A percentile compares a stretch with the other conserved stretches of the same genome.
Evolutionary conservation across 2,329 filamentous ascomycete genomes (phyloP).

Genomic region (Penicillium sp.): DNA sequence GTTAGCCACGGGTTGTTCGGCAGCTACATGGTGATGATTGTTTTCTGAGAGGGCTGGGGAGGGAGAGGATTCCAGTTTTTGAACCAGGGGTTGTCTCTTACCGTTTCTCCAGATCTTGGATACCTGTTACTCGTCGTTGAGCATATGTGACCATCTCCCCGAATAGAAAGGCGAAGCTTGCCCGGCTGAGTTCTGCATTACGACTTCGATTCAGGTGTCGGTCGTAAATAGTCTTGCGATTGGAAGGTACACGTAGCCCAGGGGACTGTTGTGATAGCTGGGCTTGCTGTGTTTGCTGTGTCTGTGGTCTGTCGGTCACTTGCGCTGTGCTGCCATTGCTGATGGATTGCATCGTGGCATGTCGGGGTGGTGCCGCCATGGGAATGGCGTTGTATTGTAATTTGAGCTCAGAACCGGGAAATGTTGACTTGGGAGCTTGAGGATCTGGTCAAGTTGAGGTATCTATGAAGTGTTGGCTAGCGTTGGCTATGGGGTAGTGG

Average conservation of each 20-base stretch:
- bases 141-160: constrained; percentile 96
- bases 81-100: constrained; percentile 43
- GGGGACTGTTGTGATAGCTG: constrained; percentile 45
- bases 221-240: constrained; percentile 97
- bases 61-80: neutral
- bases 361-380: constrained; percentile 35
- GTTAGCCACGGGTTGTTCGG: neutral
- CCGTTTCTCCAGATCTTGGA: constrained; percentile 91
- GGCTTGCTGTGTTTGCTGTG: neutral
- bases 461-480: neutral
- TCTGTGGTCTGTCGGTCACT: constrained; percentile 17
- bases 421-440: neutral
- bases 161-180: constrained; percentile 94
- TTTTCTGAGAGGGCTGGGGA: neutral
- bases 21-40: neutral
- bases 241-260: constrained; percentile 81
- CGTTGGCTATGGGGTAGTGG: constrained; percentile 5
- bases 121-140: constrained; percentile 83
- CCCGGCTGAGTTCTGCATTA: constrained; percentile 83
- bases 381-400: neutral
- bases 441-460: neutral
- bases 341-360: constrained; percentile 35
- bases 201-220: constrained; percentile 87
- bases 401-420: neutral
- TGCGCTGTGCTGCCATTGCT: constrained; percentile 27